Conservation (phyloP, 345 rosid species). For the Moricandia moricandioides region DNA sequence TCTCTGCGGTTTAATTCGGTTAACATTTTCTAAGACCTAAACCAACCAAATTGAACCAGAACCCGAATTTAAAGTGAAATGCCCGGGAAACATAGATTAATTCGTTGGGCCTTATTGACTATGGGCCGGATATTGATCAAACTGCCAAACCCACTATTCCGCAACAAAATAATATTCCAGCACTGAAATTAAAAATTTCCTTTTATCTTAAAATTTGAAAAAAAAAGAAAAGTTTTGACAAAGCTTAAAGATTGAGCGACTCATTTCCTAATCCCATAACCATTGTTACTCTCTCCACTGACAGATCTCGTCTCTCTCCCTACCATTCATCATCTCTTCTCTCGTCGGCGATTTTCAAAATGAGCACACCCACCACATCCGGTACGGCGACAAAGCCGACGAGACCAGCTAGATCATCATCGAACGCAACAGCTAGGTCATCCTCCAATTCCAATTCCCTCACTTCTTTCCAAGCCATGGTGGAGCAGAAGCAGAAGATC, state of each 20-base stretch:
- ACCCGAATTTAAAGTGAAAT: too few species aligned
- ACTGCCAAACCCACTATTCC: not conserved
- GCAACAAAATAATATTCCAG: not conserved
- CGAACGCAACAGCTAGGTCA: constrained; percentile 35
- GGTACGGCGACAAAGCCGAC: constrained; percentile 45
- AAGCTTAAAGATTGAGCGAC: not conserved
- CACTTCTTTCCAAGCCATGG: constrained; percentile 88
- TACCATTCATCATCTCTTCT: not conserved
- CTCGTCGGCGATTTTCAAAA: constrained; percentile 23
- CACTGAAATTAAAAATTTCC: not conserved
- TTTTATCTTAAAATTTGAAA: not conserved
- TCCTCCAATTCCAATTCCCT: constrained; percentile 53
- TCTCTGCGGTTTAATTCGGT: too few species aligned
- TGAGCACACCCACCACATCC: constrained; percentile 46
- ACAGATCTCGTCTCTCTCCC: constrained; percentile 29
- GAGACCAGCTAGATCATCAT: constrained; percentile 40
- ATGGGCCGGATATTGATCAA: not conserved
- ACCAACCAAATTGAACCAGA: too few species aligned
- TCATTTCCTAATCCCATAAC: constrained; percentile 4
- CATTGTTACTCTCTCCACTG: constrained; percentile 25
- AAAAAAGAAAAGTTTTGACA: not conserved
- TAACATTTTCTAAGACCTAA: too few species aligned
- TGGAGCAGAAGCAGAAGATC: constrained; percentile 85
- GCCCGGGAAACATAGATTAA: not conserved
- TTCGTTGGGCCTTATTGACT: not conserved